These are phyloP conservation scores for Glycine tomentella DNA, from an alignment of 306 rosid genomes.

Conservation along the genomic window DNA sequence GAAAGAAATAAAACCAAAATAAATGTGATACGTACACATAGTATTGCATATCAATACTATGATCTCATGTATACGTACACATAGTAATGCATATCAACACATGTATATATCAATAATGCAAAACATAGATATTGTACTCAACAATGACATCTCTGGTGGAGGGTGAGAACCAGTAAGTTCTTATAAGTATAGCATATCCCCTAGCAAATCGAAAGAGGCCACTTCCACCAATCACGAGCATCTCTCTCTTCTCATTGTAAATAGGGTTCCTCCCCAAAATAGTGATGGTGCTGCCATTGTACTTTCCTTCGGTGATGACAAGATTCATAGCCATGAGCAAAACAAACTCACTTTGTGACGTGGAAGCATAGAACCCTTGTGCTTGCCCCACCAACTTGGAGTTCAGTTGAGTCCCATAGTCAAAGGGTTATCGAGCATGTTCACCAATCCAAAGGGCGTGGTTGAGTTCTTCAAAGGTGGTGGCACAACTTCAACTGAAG, in stretches of 20 bases:
- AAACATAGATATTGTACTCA: conserved; percentile 64
- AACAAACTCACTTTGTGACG: conserved; percentile 55
- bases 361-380: conserved; percentile 67
- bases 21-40: too few relatives aligned
- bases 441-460: conserved; percentile 48
- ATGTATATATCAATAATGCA: conserved; percentile 34
- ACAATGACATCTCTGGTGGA: conserved; percentile 58
- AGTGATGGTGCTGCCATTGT: conserved; percentile 73
- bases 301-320: conserved; percentile 64
- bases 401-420: conserved; percentile 50
- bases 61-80: too few relatives aligned
- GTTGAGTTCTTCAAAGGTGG: conserved; percentile 42
- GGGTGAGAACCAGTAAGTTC: conserved; percentile 45
- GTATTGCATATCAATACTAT: too few relatives aligned
- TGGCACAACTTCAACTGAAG: conserved; percentile 42
- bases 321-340: conserved; percentile 79
- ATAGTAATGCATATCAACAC: neutral
- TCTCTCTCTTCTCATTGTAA: conserved; percentile 60
- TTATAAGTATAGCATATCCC: conserved; percentile 66
- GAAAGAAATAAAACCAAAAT: too few relatives aligned
- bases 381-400: conserved; percentile 59
- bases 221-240: conserved; percentile 89
- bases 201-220: conserved; percentile 78
- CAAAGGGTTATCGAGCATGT: conserved; percentile 55
- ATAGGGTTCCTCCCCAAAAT: conserved; percentile 71